Conservation (phyloP, 352 stramenopile genomes). For the Globisporangium sylvaticum region DNA sequence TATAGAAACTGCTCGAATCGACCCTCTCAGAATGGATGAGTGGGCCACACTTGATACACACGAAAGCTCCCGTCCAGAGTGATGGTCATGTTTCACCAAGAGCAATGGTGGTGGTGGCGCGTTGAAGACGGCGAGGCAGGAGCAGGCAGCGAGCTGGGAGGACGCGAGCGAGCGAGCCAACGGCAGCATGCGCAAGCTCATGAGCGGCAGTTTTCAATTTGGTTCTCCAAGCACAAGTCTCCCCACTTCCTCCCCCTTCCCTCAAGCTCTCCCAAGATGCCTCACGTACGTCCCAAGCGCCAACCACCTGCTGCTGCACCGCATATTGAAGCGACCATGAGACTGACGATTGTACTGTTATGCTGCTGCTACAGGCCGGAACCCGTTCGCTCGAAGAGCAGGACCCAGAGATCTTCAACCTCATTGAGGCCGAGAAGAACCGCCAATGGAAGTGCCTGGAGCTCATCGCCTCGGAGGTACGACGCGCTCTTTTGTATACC, state of each 20-base stretch:
- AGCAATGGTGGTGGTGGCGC: conserved; percentile 14
- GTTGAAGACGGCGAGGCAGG: background rate
- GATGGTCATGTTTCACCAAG: conserved; percentile 7
- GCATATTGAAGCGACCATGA: background rate
- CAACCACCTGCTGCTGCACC: background rate
- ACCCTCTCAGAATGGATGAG: background rate
- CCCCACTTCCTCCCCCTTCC: background rate
- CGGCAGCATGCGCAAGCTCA: background rate
- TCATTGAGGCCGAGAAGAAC: conserved; percentile 99
- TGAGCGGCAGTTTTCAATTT: conserved; percentile 17
- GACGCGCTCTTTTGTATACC: background rate
- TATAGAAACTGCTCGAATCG: background rate
- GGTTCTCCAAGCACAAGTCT: conserved; percentile 14
- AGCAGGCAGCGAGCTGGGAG: background rate
- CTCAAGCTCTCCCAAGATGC: conserved; percentile 28
- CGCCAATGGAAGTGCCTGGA: conserved; percentile 97
- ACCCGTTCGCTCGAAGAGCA: conserved; percentile 89
- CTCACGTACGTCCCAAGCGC: conserved; percentile 38
- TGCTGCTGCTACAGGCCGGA: conserved; percentile 28
- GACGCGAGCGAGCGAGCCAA: background rate
- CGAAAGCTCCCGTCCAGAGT: background rate
- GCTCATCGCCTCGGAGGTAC: conserved; percentile 96
- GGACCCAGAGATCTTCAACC: conserved; percentile 97
- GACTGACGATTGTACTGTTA: background rate
- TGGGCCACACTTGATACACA: background rate